These are phyloP conservation scores for Penicillium parvum DNA, from an alignment of 495 filamentous ascomycete species.

Conservation along the genomic window DNA sequence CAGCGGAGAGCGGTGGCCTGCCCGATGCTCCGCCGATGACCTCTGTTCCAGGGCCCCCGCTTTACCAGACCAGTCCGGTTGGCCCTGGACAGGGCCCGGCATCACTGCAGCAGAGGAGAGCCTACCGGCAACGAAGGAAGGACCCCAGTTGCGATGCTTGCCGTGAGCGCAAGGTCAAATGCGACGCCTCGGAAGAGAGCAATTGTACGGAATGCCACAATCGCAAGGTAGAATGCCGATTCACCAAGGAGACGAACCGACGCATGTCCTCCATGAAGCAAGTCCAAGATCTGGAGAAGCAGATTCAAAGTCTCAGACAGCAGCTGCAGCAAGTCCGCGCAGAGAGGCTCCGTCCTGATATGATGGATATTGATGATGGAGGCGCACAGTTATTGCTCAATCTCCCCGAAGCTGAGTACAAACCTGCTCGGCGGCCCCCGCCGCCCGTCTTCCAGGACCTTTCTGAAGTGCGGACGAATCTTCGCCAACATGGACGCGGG, in stretches of 20 bases:
- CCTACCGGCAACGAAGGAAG: constrained; percentile 90
- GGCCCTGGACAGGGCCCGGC: constrained; percentile 48
- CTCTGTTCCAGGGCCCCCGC: constrained; percentile 33
- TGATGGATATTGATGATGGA: constrained; percentile 59
- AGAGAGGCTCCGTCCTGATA: constrained; percentile 32
- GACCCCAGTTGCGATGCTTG: constrained; percentile 98
- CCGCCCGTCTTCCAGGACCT: constrained; percentile 62
- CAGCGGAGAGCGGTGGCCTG: constrained; percentile 32
- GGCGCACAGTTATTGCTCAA: constrained; percentile 56
- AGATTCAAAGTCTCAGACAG: constrained; percentile 68
- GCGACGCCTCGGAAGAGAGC: constrained; percentile 91
- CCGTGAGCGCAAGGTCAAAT: constrained; percentile 97
- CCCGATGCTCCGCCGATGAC: constrained; percentile 33
- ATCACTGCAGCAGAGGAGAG: constrained; percentile 71
- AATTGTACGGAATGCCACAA: constrained; percentile 97
- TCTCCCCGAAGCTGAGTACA: constrained; percentile 65
- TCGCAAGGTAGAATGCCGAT: constrained; percentile 93
- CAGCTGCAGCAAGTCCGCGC: constrained; percentile 69
- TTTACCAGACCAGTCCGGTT: constrained; percentile 42
- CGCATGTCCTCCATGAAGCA: constrained; percentile 99
- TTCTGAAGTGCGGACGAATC: constrained; percentile 63
- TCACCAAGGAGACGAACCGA: constrained; percentile 98
- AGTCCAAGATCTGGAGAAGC: constrained; percentile 94
- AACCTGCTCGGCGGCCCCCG: constrained; percentile 56
- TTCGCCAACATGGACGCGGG: constrained; percentile 69